Base-by-base conservation (phyloP, 306 rosid genomes). In the Acacia melanoxylon region DNA sequence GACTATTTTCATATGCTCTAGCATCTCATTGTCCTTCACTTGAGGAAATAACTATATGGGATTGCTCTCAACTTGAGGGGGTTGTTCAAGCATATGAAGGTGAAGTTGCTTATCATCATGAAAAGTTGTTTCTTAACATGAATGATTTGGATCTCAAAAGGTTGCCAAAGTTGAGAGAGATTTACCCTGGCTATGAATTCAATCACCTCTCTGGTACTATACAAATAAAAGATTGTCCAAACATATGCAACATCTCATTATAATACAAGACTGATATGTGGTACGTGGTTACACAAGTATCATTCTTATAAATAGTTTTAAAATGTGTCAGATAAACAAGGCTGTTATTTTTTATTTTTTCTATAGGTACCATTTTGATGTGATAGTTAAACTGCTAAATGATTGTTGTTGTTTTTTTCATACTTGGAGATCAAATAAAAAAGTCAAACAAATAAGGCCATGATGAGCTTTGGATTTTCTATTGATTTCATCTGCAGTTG, bases 1-100 rank as follows among this genome's bases (percentile, higher is more conserved):
- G 54, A 4, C 1, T 69, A 3, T 70, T 42, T 52, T 41, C 35
- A 12, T 42, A 70, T 42, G 42, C 52, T 70, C 11, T 20, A 2
- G 74, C 74, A 10, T 70, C 9, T 70, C 54, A 70, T 42, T 41
- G 74, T 12, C 54, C 54, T 5, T 70, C 74, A n/a, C 9, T 70
- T 0, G 0, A 7, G 0, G 0, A 5, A 10, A 0, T 40, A 15
- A 0, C 0, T 6, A 68, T 68, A 40, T 0, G 2, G 3, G 10
- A 20, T 40, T 68, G 31, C 31, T 9, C 16, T 20, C 9, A 10
- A 41, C 51, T 68, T 37, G 74, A 68, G 17, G 14, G 31, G 31
- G 4, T 68, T 9, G 29, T 68, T 41, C 19, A 49, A 16, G 20
- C 8, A 4, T 49, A 5, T 49, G 19, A 10, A 8, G 25, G 61